Base-by-base conservation (phyloP, 148 eudicot species). In the Polygonum maritimum region DNA sequence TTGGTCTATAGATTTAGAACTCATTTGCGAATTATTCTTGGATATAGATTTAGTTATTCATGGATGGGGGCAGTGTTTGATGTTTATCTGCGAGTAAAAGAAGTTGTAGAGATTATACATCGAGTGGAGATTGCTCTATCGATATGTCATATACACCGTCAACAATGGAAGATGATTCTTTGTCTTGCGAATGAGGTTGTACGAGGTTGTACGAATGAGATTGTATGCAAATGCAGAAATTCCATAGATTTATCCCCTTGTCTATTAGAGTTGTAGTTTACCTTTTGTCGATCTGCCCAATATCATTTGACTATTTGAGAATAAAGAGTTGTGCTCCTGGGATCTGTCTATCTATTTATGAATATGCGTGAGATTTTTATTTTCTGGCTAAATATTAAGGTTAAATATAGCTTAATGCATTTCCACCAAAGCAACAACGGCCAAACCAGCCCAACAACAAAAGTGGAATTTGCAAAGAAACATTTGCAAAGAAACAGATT, bases 21-120 rank as follows among this genome's bases (percentile, higher is more conserved):
- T 60, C 67, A 9, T 60, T 60, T 21, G 11, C 5, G 12, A 26
- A 14, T 14, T 5, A 57, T 63, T 31, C 4, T 16, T 33, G 35
- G 39, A 26, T 13, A 36, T 41, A 36, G 10, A 38, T 67, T 33
- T 45, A 67, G 4, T 36, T 36, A 35, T 33, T 67, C 45, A 36
- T 36, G 44, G 71, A 36, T 60, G 31, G 36, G 31, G 36, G 15
- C 6, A 16, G 16, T 16, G 19, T 67, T 67, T 8, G 44, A 67
- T 5, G 44, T 67, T 35, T 67, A 10, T 67, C 71, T 38, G 71
- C 47, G 71, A 67, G 41, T 67, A 67, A 26, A 26, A 67, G 71
- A 67, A 67, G 71, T 45, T 67, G 71, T 45, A 67, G 57, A 51
- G 19, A n/a, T 51, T 51, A 16, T 36, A 67, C 21, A 1, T 21